Evolutionary conservation across 495 filamentous ascomycete genomes (phyloP).

Genomic region (Aspergillus panamensis): DNA sequence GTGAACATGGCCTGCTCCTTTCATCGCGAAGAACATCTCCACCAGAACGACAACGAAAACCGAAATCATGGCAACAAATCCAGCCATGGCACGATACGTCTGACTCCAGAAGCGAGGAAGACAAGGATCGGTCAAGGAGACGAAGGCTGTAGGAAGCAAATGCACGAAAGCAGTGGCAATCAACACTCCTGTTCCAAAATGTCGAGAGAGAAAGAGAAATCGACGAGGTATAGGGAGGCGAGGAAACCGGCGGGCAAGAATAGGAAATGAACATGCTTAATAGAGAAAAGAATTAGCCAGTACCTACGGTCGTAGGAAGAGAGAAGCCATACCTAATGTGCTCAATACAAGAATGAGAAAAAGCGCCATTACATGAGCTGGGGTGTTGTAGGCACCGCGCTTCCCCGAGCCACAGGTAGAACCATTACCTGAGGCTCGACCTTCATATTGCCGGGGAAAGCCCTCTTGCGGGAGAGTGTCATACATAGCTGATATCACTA

Average conservation of each 20-base stretch:
- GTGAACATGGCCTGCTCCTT: constrained; percentile 50
- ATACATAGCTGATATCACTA: constrained; percentile 21
- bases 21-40: constrained; percentile 70
- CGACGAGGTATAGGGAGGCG: constrained; percentile 45
- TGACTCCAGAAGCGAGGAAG: constrained; percentile 71
- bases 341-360: constrained; percentile 70
- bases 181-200: constrained; percentile 83
- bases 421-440: constrained; percentile 19
- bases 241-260: constrained; percentile 51
- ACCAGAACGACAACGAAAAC: constrained; percentile 70
- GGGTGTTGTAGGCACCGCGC: constrained; percentile 59
- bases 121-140: constrained; percentile 75
- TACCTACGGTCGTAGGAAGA: neutral
- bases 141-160: constrained; percentile 75
- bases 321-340: constrained; percentile 56
- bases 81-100: constrained; percentile 71
- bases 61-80: constrained; percentile 72
- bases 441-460: constrained; percentile 29
- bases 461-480: constrained; percentile 34
- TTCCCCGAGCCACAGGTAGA: constrained; percentile 60
- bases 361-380: constrained; percentile 71
- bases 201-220: constrained; percentile 71
- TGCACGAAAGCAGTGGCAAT: constrained; percentile 91
- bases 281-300: neutral
- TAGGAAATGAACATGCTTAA: constrained; percentile 52